These are phyloP conservation scores for Trametes punicea DNA, from an alignment of 768 basidiomycete species.

Conservation along the genomic window DNA sequence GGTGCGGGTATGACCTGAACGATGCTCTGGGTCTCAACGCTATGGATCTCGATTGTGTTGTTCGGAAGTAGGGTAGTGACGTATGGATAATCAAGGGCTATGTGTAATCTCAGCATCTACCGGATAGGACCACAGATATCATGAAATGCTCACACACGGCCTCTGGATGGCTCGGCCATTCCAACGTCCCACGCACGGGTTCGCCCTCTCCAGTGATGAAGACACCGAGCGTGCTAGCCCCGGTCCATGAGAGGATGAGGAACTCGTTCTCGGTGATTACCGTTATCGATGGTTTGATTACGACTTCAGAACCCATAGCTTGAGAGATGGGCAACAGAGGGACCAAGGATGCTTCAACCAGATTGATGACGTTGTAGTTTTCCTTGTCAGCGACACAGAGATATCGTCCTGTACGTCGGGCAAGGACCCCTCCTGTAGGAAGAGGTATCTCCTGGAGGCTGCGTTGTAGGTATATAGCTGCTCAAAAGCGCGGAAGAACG, in stretches of 20 bases:
- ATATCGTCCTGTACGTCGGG: conserved; percentile 56
- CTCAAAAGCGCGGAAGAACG: background rate
- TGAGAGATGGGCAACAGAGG: conserved; percentile 81
- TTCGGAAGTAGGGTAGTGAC: conserved; percentile 76
- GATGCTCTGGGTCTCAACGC: conserved; percentile 66
- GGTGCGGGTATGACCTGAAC: conserved; percentile 65
- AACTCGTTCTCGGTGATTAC: conserved; percentile 79
- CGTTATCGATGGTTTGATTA: conserved; percentile 67
- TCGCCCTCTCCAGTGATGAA: conserved; percentile 85
- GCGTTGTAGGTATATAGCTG: background rate
- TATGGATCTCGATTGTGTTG: conserved; percentile 78
- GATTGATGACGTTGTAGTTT: conserved; percentile 75
- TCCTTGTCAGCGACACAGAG: conserved; percentile 75
- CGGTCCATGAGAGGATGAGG: conserved; percentile 83
- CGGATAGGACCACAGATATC: background rate
- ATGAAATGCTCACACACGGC: conserved; percentile 60
- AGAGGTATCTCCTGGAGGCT: conserved; percentile 65
- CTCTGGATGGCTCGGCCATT: conserved; percentile 79
- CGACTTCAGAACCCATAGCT: conserved; percentile 39
- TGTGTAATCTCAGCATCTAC: background rate
- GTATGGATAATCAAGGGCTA: conserved; percentile 81
- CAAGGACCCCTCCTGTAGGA: conserved; percentile 53
- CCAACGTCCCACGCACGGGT: conserved; percentile 84
- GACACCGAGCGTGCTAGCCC: conserved; percentile 74
- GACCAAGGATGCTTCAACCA: conserved; percentile 65